Evolutionary conservation across 1,284 basidiomycete species (phyloP).

Genomic region (Fomitopsis betulina): DNA sequence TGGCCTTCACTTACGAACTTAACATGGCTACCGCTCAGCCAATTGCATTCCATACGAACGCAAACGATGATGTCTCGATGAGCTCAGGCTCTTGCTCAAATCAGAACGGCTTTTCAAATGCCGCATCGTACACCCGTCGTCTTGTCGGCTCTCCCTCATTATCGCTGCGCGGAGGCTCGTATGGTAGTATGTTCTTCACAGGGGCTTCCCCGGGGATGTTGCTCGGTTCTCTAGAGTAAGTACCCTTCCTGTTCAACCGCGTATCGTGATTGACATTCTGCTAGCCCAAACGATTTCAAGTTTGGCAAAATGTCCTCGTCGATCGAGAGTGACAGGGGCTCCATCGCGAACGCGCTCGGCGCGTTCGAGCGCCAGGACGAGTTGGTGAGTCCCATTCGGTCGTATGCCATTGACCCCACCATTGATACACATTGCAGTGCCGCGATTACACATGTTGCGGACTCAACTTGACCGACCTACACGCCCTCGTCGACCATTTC

Average conservation of each 20-base stretch:
- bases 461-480: slow-evolving; percentile 72
- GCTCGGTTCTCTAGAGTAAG: slow-evolving; percentile 59
- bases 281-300: slow-evolving; percentile 50
- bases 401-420: neutral
- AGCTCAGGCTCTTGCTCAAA: slow-evolving; percentile 45
- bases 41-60: slow-evolving; percentile 35
- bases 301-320: slow-evolving; percentile 53
- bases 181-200: slow-evolving; percentile 56
- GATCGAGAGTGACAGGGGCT: slow-evolving; percentile 55
- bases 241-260: slow-evolving; percentile 6
- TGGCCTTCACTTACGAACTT: slow-evolving; percentile 8
- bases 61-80: slow-evolving; percentile 34
- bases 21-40: slow-evolving; percentile 47
- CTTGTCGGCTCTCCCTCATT: slow-evolving; percentile 62
- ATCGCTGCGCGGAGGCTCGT: slow-evolving; percentile 61
- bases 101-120: slow-evolving; percentile 47
- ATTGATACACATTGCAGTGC: slow-evolving; percentile 39
- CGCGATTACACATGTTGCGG: slow-evolving; percentile 85
- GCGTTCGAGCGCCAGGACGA: slow-evolving; percentile 69
- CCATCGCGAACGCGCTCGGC: slow-evolving; percentile 60
- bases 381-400: slow-evolving; percentile 41
- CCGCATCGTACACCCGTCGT: slow-evolving; percentile 58
- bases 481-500: slow-evolving; percentile 84
- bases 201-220: slow-evolving; percentile 59
- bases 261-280: neutral